Base-by-base conservation (phyloP, 768 basidiomycete genomes). In the Fomitopsis pulvina region DNA sequence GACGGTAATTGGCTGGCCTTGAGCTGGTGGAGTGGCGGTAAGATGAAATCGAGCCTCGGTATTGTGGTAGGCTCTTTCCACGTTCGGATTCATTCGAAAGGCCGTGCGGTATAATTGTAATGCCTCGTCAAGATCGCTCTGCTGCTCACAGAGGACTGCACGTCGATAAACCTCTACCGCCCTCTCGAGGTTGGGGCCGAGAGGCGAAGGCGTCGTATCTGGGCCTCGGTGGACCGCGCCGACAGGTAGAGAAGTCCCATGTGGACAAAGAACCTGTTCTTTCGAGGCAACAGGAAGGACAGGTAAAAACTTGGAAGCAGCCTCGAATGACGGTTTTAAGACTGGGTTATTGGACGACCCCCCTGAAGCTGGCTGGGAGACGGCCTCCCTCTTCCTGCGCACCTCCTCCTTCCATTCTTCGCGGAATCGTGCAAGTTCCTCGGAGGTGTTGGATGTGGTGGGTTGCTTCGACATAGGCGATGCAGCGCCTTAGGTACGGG, bases 71-170 rank as follows among this genome's bases (percentile, higher is more conserved):
- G 77, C 75, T 52, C 75, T 74, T 61, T 92, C 91, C 28, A 93
- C 87, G 52, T 87, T 71, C 29, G 84, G 71, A 52, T 92, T 78
- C 67, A 85, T 68, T 46, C 84, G 79, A 63, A 92, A 93, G 2
- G 89, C 89, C 53, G 80, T 78, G 9, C 89, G 81, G 59, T 95
- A 96, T 7, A 92, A 67, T 22, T 66, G 60, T 9, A 92, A 66
- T 10, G 92, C 92, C 28, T 85, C 79, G 55, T 92, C 86, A 43
- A 91, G 70, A 52, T 85, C 70, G 32, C 90, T 81, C 39, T 67
- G 68, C 61, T 89, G 85, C 64, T 96, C 92, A 41, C 77, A 72
- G 32, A 79, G 72, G 26, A 92, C 75, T 8, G 92, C 92, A 18
- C 68, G 72, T 25, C 76, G 67, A 63, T 95, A 96, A 11, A 83